These are phyloP conservation scores for Solanum chiquidenum DNA, from an alignment of 257 asterid genomes.

Conservation along the genomic window DNA sequence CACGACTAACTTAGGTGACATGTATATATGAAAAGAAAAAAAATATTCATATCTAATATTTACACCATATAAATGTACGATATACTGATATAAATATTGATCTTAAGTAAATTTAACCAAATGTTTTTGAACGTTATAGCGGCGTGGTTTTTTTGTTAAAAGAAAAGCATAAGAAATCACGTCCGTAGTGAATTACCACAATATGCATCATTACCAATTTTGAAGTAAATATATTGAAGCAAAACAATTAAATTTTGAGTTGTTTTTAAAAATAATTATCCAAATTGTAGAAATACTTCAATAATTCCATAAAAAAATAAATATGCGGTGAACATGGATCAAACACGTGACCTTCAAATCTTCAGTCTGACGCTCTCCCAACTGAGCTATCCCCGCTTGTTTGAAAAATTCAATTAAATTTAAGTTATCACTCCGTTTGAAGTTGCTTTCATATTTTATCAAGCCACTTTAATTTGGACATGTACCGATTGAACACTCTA, in stretches of 20 bases:
- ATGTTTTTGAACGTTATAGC: no score
- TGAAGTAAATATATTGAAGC: neutral
- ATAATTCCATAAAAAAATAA: no score
- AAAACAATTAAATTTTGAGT: neutral
- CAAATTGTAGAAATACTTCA: no score
- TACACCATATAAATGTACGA: no score
- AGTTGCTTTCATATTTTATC: no score
- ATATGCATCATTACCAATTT: neutral
- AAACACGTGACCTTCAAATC: slow-evolving; percentile 91
- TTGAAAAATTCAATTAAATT: neutral
- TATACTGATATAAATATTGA: no score
- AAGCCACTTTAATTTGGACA: no score
- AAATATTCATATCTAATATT: no score
- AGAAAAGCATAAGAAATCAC: neutral
- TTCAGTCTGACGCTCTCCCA: slow-evolving; percentile 97
- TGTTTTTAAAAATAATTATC: neutral
- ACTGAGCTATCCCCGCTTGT: slow-evolving; percentile 84
- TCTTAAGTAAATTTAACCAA: no score
- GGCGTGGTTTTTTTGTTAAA: neutral
- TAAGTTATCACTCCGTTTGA: no score
- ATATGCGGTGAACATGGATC: slow-evolving; percentile 92
- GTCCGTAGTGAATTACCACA: neutral
- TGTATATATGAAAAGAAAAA: neutral
- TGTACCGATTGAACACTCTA: no score
- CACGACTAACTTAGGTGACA: neutral